A percentile compares a stretch with the other conserved stretches of the same genome.
These are phyloP conservation scores for Vaccinium corymbosum DNA, from an alignment of 148 eudicot species.

Conservation along the genomic window DNA sequence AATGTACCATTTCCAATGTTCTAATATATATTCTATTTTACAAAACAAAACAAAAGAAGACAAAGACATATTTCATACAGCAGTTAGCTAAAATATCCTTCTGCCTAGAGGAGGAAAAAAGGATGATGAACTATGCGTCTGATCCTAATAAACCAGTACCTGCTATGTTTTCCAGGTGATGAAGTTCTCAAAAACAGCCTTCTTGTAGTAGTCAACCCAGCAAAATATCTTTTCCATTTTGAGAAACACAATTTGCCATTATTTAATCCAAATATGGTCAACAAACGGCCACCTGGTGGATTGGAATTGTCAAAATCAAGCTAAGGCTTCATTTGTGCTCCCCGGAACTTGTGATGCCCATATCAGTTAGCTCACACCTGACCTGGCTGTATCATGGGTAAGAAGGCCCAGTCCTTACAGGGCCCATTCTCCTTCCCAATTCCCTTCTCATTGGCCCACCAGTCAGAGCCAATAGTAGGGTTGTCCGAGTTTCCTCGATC, in stretches of 20 bases:
- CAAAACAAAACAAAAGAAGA: constrained; percentile 5
- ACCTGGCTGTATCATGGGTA: constrained; percentile 67
- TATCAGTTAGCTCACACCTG: constrained; percentile 54
- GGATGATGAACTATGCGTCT: not conserved
- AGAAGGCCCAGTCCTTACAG: constrained; percentile 74
- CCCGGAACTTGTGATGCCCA: not conserved
- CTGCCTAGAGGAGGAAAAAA: not conserved
- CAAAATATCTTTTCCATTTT: not conserved
- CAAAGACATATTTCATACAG: not conserved
- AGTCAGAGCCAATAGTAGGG: constrained; percentile 48
- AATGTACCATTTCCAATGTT: constrained; percentile 11
- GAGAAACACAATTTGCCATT: not conserved
- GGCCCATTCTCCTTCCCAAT: constrained; percentile 43
- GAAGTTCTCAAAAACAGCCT: constrained; percentile 16
- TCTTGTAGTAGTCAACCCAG: not conserved
- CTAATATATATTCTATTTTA: constrained; percentile 16
- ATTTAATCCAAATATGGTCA: not conserved
- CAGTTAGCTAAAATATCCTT: constrained; percentile 17
- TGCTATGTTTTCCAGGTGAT: not conserved
- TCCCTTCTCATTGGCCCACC: constrained; percentile 88
- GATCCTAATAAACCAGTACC: constrained; percentile 17
- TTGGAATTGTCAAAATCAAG: not conserved
- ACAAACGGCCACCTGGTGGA: not conserved
- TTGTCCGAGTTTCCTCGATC: constrained; percentile 50
- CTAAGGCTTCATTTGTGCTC: not conserved